These are phyloP conservation scores for Mycena polygramma DNA, from an alignment of 768 basidiomycete species.

Conservation along the genomic window DNA sequence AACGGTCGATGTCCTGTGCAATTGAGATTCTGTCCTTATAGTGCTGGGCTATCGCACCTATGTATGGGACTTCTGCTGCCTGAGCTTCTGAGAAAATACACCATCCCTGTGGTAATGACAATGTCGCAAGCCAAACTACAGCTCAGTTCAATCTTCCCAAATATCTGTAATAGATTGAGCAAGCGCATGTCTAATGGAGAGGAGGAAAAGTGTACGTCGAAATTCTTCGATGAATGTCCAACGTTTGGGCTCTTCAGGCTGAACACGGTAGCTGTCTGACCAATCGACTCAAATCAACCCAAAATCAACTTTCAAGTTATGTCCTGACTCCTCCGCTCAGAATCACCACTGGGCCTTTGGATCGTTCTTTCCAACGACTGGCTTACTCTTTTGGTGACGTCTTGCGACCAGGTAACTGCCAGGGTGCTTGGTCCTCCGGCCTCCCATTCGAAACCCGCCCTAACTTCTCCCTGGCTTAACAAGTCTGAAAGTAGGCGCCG, in stretches of 20 bases:
- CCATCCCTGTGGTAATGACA: constrained; percentile 5
- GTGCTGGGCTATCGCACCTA: neutral
- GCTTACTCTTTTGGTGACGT: too few species aligned
- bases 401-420: too few species aligned
- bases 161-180: neutral
- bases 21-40: neutral
- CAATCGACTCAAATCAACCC: too few species aligned
- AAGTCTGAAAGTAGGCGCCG: too few species aligned
- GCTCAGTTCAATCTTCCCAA: constrained; percentile 2
- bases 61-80: neutral
- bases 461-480: too few species aligned
- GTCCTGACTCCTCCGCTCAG: too few species aligned
- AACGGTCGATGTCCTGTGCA: neutral
- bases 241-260: neutral
- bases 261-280: neutral
- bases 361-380: too few species aligned
- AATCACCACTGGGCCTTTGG: too few species aligned
- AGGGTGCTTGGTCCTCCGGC: too few species aligned
- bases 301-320: too few species aligned
- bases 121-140: constrained; percentile 12
- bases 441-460: too few species aligned
- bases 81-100: neutral
- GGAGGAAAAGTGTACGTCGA: neutral
- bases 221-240: neutral
- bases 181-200: neutral